A percentile compares a stretch with the other conserved stretches of the same genome.
phyloP scores from a whole-genome alignment of 345 rosid species.

The Mallotus nudiflorus region DNA sequence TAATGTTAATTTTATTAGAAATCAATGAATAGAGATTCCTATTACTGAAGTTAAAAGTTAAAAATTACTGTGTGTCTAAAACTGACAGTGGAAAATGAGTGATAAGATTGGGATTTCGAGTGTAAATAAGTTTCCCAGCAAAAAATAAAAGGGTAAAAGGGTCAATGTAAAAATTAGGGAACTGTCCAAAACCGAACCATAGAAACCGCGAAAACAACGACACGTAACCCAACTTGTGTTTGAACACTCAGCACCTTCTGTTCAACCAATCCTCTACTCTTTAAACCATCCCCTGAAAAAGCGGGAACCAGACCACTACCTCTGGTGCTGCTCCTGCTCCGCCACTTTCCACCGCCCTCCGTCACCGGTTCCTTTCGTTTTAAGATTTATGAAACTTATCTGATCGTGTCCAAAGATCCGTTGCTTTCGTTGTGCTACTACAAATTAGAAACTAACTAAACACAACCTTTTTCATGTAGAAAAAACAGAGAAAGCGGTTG shows the following conservation, averaged over 20 bases:
- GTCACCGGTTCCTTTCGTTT: slow-evolving; percentile 10
- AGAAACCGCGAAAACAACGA: slow-evolving; percentile 13
- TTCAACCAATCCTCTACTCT: background rate
- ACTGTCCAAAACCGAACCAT: slow-evolving; percentile 4
- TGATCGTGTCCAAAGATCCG: slow-evolving; percentile 20
- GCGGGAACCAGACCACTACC: slow-evolving; percentile 9
- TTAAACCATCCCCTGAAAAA: slow-evolving; percentile 3
- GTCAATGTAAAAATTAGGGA: too few species aligned
- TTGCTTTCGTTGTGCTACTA: slow-evolving; percentile 6
- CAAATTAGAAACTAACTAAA: background rate
- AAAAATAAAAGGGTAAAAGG: too few species aligned
- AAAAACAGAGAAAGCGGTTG: slow-evolving; percentile 6
- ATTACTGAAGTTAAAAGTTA: too few species aligned
- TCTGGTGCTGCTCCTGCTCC: background rate
- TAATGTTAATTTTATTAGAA: too few species aligned
- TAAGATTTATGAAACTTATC: background rate
- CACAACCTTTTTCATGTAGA: background rate
- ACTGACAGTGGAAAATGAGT: too few species aligned
- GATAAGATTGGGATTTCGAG: too few species aligned
- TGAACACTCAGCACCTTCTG: slow-evolving; percentile 19
- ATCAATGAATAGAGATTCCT: too few species aligned
- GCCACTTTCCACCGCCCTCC: background rate
- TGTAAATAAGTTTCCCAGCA: too few species aligned
- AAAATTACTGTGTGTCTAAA: too few species aligned
- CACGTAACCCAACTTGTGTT: slow-evolving; percentile 9